These are phyloP conservation scores for Quercus bicolor DNA, from an alignment of 306 rosid species.

Conservation along the genomic window DNA sequence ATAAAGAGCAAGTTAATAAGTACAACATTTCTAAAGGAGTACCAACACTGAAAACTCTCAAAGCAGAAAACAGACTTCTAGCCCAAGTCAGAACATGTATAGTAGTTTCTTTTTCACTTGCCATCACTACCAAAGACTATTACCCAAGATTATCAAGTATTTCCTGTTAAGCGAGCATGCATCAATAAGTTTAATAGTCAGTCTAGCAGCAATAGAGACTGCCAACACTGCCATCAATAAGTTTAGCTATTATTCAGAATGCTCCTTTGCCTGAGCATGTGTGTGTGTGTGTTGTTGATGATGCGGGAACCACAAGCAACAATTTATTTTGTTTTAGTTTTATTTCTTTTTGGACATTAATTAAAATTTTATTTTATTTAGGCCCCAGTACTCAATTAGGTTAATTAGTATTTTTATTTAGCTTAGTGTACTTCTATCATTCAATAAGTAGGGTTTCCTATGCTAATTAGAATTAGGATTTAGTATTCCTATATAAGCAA, in stretches of 20 bases:
- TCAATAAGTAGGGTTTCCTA: too few species aligned
- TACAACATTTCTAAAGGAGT: neutral
- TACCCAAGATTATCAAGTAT: neutral
- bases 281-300: neutral
- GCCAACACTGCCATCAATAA: neutral
- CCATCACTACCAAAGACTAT: neutral
- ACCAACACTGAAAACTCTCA: neutral
- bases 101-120: neutral
- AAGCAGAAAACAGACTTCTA: neutral
- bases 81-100: neutral
- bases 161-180: neutral
- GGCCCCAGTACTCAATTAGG: too few species aligned
- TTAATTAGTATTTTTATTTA: too few species aligned
- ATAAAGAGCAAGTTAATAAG: slow-evolving; percentile 2
- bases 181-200: neutral
- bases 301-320: too few species aligned
- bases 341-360: too few species aligned
- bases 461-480: too few species aligned
- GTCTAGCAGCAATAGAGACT: neutral
- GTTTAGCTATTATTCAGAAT: neutral
- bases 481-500: too few species aligned
- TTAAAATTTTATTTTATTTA: too few species aligned
- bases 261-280: neutral
- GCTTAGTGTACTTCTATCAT: too few species aligned
- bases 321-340: too few species aligned